Evolutionary conservation across 2,329 filamentous ascomycete genomes (phyloP), one percentile per base, ranked within the genome.

Genomic region (Fusarium setosum): DNA sequence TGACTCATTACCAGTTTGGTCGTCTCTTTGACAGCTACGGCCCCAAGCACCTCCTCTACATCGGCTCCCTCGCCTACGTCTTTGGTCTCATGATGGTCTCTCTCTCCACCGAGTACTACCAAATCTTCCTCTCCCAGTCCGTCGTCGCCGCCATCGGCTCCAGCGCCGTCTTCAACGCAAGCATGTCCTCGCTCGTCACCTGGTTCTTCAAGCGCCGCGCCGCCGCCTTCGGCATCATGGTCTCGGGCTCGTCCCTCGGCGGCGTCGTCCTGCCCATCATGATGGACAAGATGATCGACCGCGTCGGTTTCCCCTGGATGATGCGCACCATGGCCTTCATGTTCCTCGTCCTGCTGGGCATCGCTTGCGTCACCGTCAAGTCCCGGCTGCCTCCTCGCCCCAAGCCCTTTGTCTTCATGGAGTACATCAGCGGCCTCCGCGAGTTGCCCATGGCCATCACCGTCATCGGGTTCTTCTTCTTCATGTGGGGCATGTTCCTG

Each of bases 1-100:
- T 65, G 11, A 65, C 42, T 31, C 23, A 9, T 49, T 15, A 12
- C 15, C 7, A 53, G 57, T 88, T 80, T 49, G 90, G 91, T 2
- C 86, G 84, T 37, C 44, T 90, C 11, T 91, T 86, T 68, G 90
- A 93, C 74, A 85, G 81, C 63, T 86, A 87, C 64, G 90, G 90
- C 2, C 88, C 90, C 1, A 82, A 82, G 35, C 85, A 80, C 59
- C 78, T 92, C 5, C 77, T 90, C 13, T 62, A 84, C 17, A 68
- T 76, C 50, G 88, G 88, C 26, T 83, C 82, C 5, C 68, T 89
- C 59, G 73, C 85, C 57, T 86, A 89, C 73, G 81, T 91, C 62
- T 85, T 91, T 42, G 85, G 87, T 21, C 75, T 91, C 17, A 90
- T 91, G 86, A 89, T 91, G 87, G 81, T 84, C 0, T 86, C 83